A percentile compares a stretch with the other conserved stretches of the same genome.
phyloP scores from a whole-genome alignment of 805 yeast species.

The Crinitomyces ghanaensis region DNA sequence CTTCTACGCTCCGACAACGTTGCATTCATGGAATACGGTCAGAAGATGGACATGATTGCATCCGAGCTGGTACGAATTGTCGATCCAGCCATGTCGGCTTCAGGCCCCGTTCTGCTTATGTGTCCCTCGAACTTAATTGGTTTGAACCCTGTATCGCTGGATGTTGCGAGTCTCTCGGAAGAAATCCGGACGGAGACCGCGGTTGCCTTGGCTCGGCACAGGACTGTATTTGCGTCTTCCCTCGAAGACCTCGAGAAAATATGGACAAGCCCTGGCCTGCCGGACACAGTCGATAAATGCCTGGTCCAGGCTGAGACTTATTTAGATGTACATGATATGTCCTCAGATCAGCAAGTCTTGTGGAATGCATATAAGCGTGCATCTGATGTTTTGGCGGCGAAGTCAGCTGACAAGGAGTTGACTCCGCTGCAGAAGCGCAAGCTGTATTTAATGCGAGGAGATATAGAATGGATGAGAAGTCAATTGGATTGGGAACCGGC shows the following conservation, averaged over 20 bases:
- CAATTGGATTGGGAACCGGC: conserved; percentile 13
- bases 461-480: conserved; percentile 17
- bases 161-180: too few relatives aligned
- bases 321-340: conserved; percentile 11
- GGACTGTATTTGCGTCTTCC: not conserved
- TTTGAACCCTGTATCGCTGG: not conserved
- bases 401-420: conserved; percentile 4
- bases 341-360: not conserved
- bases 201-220: conserved; percentile 9
- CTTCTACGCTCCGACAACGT: not conserved
- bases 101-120: too few relatives aligned
- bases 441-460: conserved; percentile 14
- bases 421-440: conserved; percentile 4
- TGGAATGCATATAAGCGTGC: conserved; percentile 16
- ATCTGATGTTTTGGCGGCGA: conserved; percentile 7
- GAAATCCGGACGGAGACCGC: conserved; percentile 5
- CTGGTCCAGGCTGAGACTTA: conserved; percentile 20
- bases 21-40: too few relatives aligned
- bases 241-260: conserved; percentile 1
- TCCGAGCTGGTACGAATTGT: too few relatives aligned
- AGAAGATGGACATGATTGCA: too few relatives aligned
- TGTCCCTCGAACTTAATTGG: not conserved
- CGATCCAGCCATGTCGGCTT: too few relatives aligned
- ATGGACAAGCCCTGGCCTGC: conserved; percentile 8
- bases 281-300: conserved; percentile 11